phyloP scores from a whole-genome alignment of 2,329 filamentous ascomycete genomes.

The Elsinoe perseae region DNA sequence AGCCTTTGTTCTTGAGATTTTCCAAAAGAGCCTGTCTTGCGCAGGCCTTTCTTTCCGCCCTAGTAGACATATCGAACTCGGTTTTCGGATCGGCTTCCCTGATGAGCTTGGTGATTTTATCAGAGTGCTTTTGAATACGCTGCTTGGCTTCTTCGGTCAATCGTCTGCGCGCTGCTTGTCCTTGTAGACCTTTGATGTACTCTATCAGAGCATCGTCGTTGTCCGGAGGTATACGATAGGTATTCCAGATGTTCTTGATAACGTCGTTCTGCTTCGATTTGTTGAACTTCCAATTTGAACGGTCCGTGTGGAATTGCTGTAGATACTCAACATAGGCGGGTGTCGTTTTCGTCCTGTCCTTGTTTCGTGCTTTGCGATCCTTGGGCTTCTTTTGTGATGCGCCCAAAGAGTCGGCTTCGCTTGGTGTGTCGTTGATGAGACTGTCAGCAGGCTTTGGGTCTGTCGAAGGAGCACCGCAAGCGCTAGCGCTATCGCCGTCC shows the following conservation, averaged over 20 bases:
- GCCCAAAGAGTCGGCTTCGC: conserved; percentile 12
- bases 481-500: conserved; percentile 49
- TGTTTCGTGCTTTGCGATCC: conserved; percentile 19
- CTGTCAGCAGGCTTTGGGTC: background rate
- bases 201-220: conserved; percentile 63
- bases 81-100: conserved; percentile 14
- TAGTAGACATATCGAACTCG: conserved; percentile 29
- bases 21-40: conserved; percentile 28
- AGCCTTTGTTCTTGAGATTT: conserved; percentile 24
- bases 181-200: conserved; percentile 74
- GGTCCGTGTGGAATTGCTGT: conserved; percentile 62
- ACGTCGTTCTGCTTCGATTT: conserved; percentile 83
- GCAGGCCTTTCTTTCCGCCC: conserved; percentile 30
- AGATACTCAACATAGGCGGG: conserved; percentile 69
- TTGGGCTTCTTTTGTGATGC: conserved; percentile 21
- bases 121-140: conserved; percentile 44
- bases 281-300: conserved; percentile 84
- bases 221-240: conserved; percentile 59
- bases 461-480: conserved; percentile 3
- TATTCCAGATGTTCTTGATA: conserved; percentile 72
- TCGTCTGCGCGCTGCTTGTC: conserved; percentile 58
- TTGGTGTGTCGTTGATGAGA: background rate
- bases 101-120: conserved; percentile 10
- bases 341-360: conserved; percentile 8
- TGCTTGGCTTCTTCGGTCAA: conserved; percentile 59